phyloP scores from a whole-genome alignment of 2,329 filamentous ascomycete genomes.

The Diaporthe ilicicola region DNA sequence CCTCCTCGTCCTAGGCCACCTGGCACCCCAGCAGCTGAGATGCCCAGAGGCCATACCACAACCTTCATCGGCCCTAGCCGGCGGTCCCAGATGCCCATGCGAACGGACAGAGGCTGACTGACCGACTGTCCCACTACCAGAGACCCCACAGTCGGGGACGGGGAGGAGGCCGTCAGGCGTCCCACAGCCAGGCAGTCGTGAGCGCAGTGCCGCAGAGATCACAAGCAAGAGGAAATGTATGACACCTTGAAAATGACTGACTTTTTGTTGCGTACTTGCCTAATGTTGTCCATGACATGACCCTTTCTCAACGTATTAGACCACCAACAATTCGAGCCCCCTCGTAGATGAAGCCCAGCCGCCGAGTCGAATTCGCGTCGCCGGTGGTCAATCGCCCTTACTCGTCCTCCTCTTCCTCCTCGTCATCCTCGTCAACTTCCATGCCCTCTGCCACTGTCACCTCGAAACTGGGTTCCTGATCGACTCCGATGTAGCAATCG shows the following conservation, averaged over 20 bases:
- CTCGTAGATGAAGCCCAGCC: background rate
- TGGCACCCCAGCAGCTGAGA: background rate
- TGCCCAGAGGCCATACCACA: background rate
- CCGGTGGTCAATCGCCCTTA: conserved; percentile 30
- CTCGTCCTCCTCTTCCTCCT: conserved; percentile 72
- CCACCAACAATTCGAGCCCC: background rate
- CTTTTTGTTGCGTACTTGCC: conserved; percentile 22
- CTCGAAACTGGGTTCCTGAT: conserved; percentile 91
- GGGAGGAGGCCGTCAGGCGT: background rate
- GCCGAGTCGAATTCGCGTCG: background rate
- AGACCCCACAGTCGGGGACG: background rate
- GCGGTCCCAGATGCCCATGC: background rate
- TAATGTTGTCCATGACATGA: conserved; percentile 8
- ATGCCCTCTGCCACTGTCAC: conserved; percentile 89
- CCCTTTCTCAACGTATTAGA: background rate
- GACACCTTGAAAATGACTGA: background rate
- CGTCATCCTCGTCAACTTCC: conserved; percentile 92
- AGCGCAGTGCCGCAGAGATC: background rate
- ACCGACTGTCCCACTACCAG: background rate
- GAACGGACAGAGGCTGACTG: background rate
- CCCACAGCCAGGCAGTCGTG: background rate
- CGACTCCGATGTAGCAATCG: conserved; percentile 95
- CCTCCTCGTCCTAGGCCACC: background rate
- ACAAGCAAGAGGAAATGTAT: background rate
- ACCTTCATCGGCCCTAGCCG: no score